phyloP scores from a whole-genome alignment of 768 basidiomycete genomes.

The Polyporus arcularius region DNA sequence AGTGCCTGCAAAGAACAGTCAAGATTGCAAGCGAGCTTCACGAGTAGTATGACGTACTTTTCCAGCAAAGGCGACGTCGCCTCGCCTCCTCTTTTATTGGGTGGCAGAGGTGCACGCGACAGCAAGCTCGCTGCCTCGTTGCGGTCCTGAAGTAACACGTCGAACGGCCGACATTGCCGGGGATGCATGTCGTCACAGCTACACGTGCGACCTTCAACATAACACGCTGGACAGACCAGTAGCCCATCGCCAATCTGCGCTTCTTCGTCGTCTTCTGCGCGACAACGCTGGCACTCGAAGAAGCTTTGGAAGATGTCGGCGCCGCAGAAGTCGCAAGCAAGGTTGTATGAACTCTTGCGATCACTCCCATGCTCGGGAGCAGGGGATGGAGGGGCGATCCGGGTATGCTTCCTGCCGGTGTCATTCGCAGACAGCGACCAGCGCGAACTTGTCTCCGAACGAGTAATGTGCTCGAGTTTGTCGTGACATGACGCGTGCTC shows the following conservation, averaged over 20 bases:
- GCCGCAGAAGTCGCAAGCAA: constrained; percentile 78
- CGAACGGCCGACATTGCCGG: constrained; percentile 55
- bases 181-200: constrained; percentile 61
- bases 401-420: neutral
- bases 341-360: constrained; percentile 14
- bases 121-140: constrained; percentile 39
- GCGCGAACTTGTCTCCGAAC: neutral
- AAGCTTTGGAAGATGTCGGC: constrained; percentile 82
- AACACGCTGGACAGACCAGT: constrained; percentile 70
- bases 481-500: constrained; percentile 26
- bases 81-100: too few relatives aligned
- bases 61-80: too few relatives aligned
- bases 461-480: constrained; percentile 14
- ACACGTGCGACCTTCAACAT: constrained; percentile 78
- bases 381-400: neutral
- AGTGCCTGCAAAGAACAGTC: neutral
- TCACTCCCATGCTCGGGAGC: constrained; percentile 17
- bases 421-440: neutral
- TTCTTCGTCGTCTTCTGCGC: neutral
- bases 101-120: too few relatives aligned
- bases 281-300: constrained; percentile 65
- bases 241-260: constrained; percentile 42
- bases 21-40: neutral
- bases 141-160: constrained; percentile 45
- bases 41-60: too few relatives aligned